phyloP scores from a whole-genome alignment of 2,329 filamentous ascomycete species.

The Penicillium sp. region DNA sequence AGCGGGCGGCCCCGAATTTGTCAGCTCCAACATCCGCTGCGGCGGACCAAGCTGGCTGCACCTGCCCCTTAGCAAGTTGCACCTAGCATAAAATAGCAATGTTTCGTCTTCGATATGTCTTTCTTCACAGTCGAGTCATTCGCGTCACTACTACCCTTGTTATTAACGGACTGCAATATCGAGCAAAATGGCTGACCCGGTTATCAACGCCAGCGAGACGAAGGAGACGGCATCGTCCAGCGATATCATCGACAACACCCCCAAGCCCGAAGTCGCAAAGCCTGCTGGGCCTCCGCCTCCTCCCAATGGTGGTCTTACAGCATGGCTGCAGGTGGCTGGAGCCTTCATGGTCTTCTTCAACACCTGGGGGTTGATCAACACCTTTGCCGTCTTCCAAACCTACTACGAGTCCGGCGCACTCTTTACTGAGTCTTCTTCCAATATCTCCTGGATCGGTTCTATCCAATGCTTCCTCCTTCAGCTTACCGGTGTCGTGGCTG shows the following conservation, averaged over 20 bases:
- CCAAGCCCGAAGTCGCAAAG: not conserved
- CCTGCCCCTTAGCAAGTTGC: not conserved
- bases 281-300: constrained; percentile 16
- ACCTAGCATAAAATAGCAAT: not conserved
- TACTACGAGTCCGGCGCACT: constrained; percentile 44
- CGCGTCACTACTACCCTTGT: not conserved
- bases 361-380: constrained; percentile 40
- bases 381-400: constrained; percentile 48
- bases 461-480: constrained; percentile 49
- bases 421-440: constrained; percentile 31
- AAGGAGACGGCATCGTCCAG: not conserved
- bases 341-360: constrained; percentile 28
- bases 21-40: not conserved
- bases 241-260: not conserved
- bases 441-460: constrained; percentile 49
- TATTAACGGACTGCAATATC: not conserved
- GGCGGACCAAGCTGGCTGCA: not conserved
- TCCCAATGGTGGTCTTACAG: constrained; percentile 28
- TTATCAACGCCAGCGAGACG: not conserved
- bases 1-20: not conserved
- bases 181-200: not conserved
- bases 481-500: constrained; percentile 45
- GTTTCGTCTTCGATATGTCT: not conserved
- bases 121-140: not conserved
- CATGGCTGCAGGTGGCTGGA: constrained; percentile 30